Base-by-base conservation (phyloP, 805 yeast species). In the Metschnikowia matae region DNA sequence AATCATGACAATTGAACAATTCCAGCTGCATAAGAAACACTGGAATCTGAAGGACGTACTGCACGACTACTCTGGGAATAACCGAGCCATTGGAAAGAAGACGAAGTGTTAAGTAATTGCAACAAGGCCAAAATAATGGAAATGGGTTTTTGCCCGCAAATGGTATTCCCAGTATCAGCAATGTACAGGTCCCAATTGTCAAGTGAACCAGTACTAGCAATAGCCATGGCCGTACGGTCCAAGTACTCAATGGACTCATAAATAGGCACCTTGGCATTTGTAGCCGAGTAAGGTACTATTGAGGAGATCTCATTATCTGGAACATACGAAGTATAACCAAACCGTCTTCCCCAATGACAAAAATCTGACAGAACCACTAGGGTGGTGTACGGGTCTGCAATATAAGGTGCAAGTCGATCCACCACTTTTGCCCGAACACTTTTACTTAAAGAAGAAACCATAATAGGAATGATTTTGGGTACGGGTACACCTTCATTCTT, bases 11-110 rank as follows among this genome's bases (percentile, higher is more conserved):
- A 46, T 32, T 38, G 17, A 7, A 61, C 85, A 61, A 80, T 85
- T 0, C 92, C 97, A 42, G 92, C 80, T 1, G 92, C 96, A 66
- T 92, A 92, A 52, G 96, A 87, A n/a, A 92, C 98, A 65, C 96
- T 87, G 54, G 87, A 83, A 40, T 90, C 96, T 29, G 59, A 49
- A 1, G 70, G 56, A 15, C 63, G 60, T 0, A 57, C 55, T 1
- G 77, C 92, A 10, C 65, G 62, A 44, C 82, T 79, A 62, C 96
- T 87, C 67, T 92, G 97, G 0, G 85, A 70, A 62, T 92, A 92
- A 0, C 86, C 87, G 13, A 84, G 73, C 96, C 96, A 89, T 26
- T 78, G 57, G 56, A 89, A 79, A 4, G 56, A 64, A 0, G 66
- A 68, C 37, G 59, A 57, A n/a, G 60, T 47, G 40, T 40, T 21